Base-by-base conservation (phyloP, 1,284 basidiomycete species). In the Ganoderma boninense region DNA sequence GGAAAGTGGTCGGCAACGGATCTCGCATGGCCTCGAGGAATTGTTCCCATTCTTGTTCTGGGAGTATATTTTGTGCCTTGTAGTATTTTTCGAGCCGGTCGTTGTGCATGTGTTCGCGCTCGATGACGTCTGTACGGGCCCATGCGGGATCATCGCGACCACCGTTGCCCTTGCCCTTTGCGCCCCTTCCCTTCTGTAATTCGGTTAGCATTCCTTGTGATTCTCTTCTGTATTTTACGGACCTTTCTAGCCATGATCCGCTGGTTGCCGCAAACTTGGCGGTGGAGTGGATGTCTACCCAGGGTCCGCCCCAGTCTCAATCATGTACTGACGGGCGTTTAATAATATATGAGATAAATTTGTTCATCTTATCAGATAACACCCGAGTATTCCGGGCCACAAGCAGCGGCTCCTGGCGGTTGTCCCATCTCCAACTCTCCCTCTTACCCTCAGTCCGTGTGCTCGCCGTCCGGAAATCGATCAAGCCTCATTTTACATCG, bases 1-100 rank as follows among this genome's bases (percentile, higher is more conserved):
- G 89, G 82, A 99, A 99, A 0, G 97, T 98, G 0, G 96, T 97
- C 1, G 98, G 98, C 43, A 99, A 84, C 46, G 95, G 94, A 42
- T 86, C 84, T 61, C 90, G 87, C 73, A 98, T 81, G 0, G 88
- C 81, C 10, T 89, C 85, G 77, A 97, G 83, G 76, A 98, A 95
- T 0, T 76, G 66, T 4, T 90, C 87, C 95, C 96, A 99, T 81
- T 99, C 95, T 4, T 87, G 87, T 1, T 88, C 87, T 0, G 88
- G 83, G 6, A 95, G 80, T 62, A 95, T 89, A n/a, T 87, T 84
- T 77, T 95, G 94, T 0, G 88, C 85, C 79, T 88, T 87, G 85
- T 97, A 97, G 82, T 96, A 97, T 57, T 84, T 84, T 71, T 88
- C 87, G 74, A 97, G 92, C 1, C 87, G 87, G 60, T 87, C 87